These are phyloP conservation scores for Nannizzia gypsea DNA, from an alignment of 2,329 filamentous ascomycete genomes.

Conservation along the genomic window DNA sequence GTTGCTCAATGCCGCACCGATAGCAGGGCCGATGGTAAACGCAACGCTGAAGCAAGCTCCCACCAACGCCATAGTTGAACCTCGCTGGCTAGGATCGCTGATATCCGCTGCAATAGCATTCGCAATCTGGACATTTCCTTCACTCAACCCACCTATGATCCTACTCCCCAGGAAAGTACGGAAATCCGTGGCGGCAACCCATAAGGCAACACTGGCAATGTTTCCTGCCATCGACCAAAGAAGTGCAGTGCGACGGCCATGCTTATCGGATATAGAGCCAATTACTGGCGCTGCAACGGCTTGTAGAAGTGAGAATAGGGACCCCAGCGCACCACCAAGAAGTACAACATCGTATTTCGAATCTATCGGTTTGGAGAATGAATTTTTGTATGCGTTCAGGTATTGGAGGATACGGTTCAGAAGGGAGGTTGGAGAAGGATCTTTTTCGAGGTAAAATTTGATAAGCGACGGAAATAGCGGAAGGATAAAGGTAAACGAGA, in stretches of 20 bases:
- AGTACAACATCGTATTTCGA: constrained; percentile 95
- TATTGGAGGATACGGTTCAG: constrained; percentile 69
- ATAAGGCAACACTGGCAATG: constrained; percentile 81
- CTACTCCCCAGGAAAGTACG: constrained; percentile 90
- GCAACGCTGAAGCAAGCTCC: constrained; percentile 94
- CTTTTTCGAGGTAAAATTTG: constrained; percentile 86
- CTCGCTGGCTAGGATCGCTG: constrained; percentile 70
- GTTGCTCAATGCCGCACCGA: constrained; percentile 74
- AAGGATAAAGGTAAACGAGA: constrained; percentile 97
- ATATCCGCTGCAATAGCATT: constrained; percentile 96
- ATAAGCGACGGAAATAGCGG: constrained; percentile 91
- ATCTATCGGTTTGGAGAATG: constrained; percentile 85
- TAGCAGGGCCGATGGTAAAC: constrained; percentile 88
- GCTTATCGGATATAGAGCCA: constrained; percentile 71
- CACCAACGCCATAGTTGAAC: constrained; percentile 89
- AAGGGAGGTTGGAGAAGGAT: constrained; percentile 51
- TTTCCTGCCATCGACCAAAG: constrained; percentile 89
- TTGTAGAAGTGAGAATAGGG: constrained; percentile 84
- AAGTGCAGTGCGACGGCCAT: constrained; percentile 77
- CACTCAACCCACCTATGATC: constrained; percentile 81
- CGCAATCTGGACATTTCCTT: constrained; percentile 92
- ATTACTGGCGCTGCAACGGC: constrained; percentile 87
- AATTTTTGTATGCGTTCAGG: constrained; percentile 87
- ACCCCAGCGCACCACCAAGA: constrained; percentile 83
- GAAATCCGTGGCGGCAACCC: constrained; percentile 89